A percentile compares a stretch with the other conserved stretches of the same genome.
phyloP scores from a whole-genome alignment of 2,329 filamentous ascomycete genomes.

The Aureobasidium sp. region DNA sequence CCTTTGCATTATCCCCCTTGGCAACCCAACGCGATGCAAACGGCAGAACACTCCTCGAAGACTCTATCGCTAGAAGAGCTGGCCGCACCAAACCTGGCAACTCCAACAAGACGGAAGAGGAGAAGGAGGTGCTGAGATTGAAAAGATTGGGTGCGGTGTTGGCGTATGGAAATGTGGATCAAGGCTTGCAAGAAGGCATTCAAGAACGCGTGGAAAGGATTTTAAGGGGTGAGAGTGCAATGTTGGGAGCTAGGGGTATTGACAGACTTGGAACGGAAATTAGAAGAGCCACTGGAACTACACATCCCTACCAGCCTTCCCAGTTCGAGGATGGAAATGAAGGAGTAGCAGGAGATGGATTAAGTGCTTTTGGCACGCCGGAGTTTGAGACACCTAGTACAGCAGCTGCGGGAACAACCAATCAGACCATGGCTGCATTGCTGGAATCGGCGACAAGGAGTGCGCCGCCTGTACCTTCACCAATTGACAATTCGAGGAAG shows the following conservation, averaged over 20 bases:
- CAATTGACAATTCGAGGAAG: not conserved
- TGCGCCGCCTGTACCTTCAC: not conserved
- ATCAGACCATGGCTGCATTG: not conserved
- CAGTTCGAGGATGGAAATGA: too few species aligned
- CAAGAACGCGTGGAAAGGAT: not conserved
- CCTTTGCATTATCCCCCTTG: not conserved
- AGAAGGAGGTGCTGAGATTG: not conserved
- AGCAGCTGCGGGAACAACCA: not conserved
- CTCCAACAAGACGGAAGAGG: not conserved
- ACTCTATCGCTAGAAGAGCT: not conserved
- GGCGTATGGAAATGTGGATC: not conserved
- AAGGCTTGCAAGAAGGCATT: not conserved
- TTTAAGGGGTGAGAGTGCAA: not conserved
- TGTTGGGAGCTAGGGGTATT: not conserved
- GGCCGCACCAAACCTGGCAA: not conserved
- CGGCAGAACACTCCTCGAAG: not conserved
- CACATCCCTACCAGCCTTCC: too few species aligned
- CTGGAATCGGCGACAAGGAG: not conserved
- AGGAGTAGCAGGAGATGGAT: too few species aligned
- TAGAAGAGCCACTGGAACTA: too few species aligned
- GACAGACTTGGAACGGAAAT: not conserved
- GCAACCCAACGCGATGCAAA: not conserved
- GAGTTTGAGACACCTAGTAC: not conserved
- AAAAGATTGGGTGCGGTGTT: not conserved
- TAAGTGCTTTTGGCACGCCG: not conserved